Evolutionary conservation across 2,329 filamentous ascomycete genomes (phyloP), one percentile per base, ranked within the genome.

Genomic region (Herpotrichia juniperi): DNA sequence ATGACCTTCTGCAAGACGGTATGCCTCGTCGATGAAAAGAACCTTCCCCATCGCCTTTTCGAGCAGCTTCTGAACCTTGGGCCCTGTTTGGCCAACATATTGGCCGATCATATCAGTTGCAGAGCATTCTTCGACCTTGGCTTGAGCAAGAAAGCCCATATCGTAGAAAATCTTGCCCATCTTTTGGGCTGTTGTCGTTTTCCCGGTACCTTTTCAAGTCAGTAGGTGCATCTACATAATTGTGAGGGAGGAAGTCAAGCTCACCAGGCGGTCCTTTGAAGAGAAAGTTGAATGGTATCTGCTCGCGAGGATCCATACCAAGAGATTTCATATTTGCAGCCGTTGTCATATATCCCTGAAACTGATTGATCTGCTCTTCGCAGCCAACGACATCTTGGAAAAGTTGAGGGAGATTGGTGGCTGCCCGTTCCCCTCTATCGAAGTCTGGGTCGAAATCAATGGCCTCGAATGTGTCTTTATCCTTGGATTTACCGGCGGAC

Each of bases 91-190:
- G 0, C 89, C 89, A 0, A 90, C 61, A 53, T 85, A 92, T 54
- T 88, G 76, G 0, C 84, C 89, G 1, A 93, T 78, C 0, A 93
- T 67, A 28, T 92, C 87, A 0, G 85, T 84, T 0, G 87, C 86
- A 0, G 89, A 91, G 40, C 80, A 83, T 48, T 91, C 86, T 0
- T 86, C 67, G 0, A 91, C 86, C 22, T 87, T 81, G 0, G 78
- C 79, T 0, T 76, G 77, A 0, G 82, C 73, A 0, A 93, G 73
- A 28, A 92, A 83, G 0, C 88, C 88, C 79, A 91, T 83, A 59
- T 92, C 85, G 62, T 90, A 92, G 63, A 84, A 93, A 0, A 93
- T 77, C 55, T 90, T 83, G 3, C 89, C 89, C 80, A 93, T 89
- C 54, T 87, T 88, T n/a, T 81, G 76, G 0, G 90, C 90, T 0